Conservation (phyloP, 768 basidiomycete genomes). For the Tephrocybe sp. region DNA sequence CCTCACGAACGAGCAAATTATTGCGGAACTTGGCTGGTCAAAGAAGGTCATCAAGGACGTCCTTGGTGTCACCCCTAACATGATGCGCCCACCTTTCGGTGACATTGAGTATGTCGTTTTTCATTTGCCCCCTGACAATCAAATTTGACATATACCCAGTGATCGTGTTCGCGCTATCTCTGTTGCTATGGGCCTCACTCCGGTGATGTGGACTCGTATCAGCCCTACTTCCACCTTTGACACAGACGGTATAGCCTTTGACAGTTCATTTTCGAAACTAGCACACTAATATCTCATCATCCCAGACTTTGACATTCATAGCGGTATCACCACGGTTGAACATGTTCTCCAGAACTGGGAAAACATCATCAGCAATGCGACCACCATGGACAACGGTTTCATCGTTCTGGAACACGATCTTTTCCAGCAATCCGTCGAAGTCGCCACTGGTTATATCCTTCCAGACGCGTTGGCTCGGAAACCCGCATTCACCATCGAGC, state of each 20-base stretch:
- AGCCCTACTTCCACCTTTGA: constrained; percentile 64
- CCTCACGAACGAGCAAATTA: constrained; percentile 72
- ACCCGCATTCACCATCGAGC: constrained; percentile 64
- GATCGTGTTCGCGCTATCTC: constrained; percentile 86
- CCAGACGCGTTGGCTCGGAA: constrained; percentile 72
- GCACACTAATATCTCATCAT: too few relatives aligned
- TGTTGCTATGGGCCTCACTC: constrained; percentile 75
- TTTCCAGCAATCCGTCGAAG: constrained; percentile 80
- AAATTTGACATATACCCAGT: constrained; percentile 33
- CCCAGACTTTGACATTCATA: constrained; percentile 77
- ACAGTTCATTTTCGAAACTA: too few relatives aligned
- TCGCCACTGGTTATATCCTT: constrained; percentile 84
- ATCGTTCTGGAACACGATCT: constrained; percentile 88
- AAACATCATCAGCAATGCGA: constrained; percentile 62
- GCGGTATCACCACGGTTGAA: constrained; percentile 52
- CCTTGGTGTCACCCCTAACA: constrained; percentile 72
- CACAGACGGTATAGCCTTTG: constrained; percentile 52
- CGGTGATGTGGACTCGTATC: constrained; percentile 83
- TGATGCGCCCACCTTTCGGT: constrained; percentile 80
- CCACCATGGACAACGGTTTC: constrained; percentile 67
- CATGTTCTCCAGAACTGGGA: constrained; percentile 74
- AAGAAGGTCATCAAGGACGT: constrained; percentile 83
- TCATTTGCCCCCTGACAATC: background rate
- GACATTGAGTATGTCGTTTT: constrained; percentile 61
- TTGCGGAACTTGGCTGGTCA: constrained; percentile 87